These are phyloP conservation scores for Pueraria montana DNA, from an alignment of 306 rosid genomes.

Conservation along the genomic window DNA sequence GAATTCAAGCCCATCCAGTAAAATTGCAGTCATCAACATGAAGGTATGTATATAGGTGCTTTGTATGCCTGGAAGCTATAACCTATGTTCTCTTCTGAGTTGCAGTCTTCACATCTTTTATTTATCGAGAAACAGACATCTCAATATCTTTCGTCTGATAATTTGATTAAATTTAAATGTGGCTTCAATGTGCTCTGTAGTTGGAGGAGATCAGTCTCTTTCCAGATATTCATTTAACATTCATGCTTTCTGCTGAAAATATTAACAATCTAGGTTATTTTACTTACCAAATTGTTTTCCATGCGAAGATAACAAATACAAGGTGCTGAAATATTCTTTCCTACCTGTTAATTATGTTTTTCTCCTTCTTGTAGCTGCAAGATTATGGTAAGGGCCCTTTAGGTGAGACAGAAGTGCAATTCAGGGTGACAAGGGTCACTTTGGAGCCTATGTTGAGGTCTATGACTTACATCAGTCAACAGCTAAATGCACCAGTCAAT, in stretches of 20 bases:
- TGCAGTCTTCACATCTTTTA: slow-evolving; percentile 20
- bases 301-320: slow-evolving; percentile 10
- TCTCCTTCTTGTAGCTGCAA: slow-evolving; percentile 63
- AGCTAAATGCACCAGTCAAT: slow-evolving; percentile 73
- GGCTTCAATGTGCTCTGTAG: slow-evolving; percentile 18
- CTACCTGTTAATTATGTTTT: slow-evolving; percentile 43
- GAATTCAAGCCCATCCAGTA: slow-evolving; percentile 62
- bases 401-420: slow-evolving; percentile 78
- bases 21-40: slow-evolving; percentile 74
- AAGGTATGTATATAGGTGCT: slow-evolving; percentile 61
- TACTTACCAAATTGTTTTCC: slow-evolving; percentile 30
- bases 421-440: slow-evolving; percentile 72
- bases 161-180: slow-evolving; percentile 8
- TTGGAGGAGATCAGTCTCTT: slow-evolving; percentile 20
- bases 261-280: slow-evolving; percentile 32
- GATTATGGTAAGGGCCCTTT: slow-evolving; percentile 72
- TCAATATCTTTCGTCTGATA: not conserved
- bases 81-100: slow-evolving; percentile 14
- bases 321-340: slow-evolving; percentile 42
- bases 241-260: slow-evolving; percentile 31
- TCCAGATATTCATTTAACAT: slow-evolving; percentile 18
- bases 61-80: slow-evolving; percentile 1
- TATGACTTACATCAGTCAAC: slow-evolving; percentile 78
- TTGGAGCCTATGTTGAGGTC: slow-evolving; percentile 88
- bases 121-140: slow-evolving; percentile 40